These are phyloP conservation scores for Dothistroma septosporum DNA, from an alignment of 2,329 filamentous ascomycete species.

Conservation along the genomic window DNA sequence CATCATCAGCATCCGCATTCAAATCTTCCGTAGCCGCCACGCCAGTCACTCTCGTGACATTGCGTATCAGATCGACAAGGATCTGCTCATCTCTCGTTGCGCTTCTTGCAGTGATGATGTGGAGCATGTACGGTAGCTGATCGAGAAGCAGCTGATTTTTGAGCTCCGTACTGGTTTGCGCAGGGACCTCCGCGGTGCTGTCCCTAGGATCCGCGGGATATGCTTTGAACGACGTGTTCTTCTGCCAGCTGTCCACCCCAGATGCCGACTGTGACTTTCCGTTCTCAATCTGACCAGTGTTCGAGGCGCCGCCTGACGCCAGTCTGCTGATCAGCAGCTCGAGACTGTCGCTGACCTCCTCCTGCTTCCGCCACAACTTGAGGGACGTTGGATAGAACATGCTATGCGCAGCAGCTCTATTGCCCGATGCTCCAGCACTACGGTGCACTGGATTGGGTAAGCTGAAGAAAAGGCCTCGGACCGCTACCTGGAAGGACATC, in stretches of 20 bases:
- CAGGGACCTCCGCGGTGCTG: background rate
- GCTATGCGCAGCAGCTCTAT: constrained; percentile 61
- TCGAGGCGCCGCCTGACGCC: constrained; percentile 41
- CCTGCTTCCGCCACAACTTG: constrained; percentile 75
- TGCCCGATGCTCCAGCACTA: constrained; percentile 36
- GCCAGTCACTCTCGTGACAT: constrained; percentile 63
- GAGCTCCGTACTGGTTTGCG: constrained; percentile 42
- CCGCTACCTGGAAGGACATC: constrained; percentile 86
- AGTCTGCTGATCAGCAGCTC: constrained; percentile 55
- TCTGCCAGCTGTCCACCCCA: constrained; percentile 26
- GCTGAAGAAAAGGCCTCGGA: constrained; percentile 78
- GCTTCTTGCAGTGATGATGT: constrained; percentile 49
- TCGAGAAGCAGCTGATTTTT: constrained; percentile 75
- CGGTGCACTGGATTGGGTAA: constrained; percentile 80
- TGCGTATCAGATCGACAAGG: constrained; percentile 52
- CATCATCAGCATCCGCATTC: constrained; percentile 26
- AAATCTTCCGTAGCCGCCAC: constrained; percentile 37
- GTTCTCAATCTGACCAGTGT: constrained; percentile 38
- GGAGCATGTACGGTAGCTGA: constrained; percentile 77
- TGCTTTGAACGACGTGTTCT: constrained; percentile 10
- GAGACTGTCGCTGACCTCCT: constrained; percentile 73
- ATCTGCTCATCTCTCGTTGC: constrained; percentile 19
- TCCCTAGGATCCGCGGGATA: background rate
- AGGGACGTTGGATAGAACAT: constrained; percentile 91
- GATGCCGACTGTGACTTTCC: background rate